Evolutionary conservation across 768 basidiomycete species (phyloP), one percentile per base, ranked within the genome.

Genomic region (Psilocybe subaeruginosa): DNA sequence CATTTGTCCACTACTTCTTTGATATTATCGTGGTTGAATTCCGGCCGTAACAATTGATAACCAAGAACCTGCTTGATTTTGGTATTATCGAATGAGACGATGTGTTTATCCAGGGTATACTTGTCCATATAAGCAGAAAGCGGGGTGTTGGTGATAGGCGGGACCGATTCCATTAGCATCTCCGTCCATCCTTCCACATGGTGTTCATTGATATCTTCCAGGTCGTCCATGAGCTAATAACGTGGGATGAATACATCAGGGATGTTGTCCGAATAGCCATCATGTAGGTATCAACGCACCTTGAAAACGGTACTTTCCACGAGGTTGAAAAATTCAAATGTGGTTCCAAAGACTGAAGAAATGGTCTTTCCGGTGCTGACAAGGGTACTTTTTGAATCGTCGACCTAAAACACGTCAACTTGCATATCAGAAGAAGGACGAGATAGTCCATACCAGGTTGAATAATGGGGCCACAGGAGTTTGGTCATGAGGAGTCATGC

Each of bases 131-230:
- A 95, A 0, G 92, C 89, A 17, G 80, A 85, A 62, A 94, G 74
- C 1, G 89, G 91, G 0, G 90, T 87, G 60, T 90, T 88, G 11
- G 82, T 78, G 59, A 92, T 80, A 2, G 89, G 89, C 27, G 91
- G 91, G 41, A 85, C 82, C 37, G 92, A 89, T 49, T 76, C 85
- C 19, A 76, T 75, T 66, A 93, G 82, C 89, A 95, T 92, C 70
- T 91, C 82, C 7, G 87, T 91, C 93, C 93, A 95, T 9, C 84
- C 86, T 55, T 83, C 78, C 33, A 93, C 90, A 69, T 95, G 93
- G 51, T 87, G 84, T 69, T 93, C 92, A 69, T 94, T 95, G 68
- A 93, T 91, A 52, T 92, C 90, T 69, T 93, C 91, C 6, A 93
- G 83, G 64, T 92, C 90, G 56, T 91, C 88, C 29, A 85, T 78